Evolutionary conservation across 2,329 filamentous ascomycete species (phyloP), one percentile per base, ranked within the genome.

Genomic region (Lachnellula occidentalis): DNA sequence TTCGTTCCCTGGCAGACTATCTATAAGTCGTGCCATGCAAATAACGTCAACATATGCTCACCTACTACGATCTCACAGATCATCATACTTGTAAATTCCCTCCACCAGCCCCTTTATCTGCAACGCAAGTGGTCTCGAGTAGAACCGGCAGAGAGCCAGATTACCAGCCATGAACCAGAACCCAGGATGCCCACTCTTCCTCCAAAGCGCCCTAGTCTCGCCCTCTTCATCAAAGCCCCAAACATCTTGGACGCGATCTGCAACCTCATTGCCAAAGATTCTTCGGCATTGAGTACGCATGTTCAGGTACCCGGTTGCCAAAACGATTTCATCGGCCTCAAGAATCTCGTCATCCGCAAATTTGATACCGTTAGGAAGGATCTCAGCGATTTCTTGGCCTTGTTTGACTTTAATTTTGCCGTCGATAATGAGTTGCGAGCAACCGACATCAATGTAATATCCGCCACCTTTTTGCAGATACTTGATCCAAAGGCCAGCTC

Each of bases 381-480:
- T 73, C 3, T 69, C 67, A 1, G 67, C 59, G 54, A 81, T 78
- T 5, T 76, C 75, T 7, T 72, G 72, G 9, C 71, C 74, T 51
- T 74, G 71, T 48, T 75, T 74, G 15, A 82, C 66, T 48, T 76
- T 77, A 59, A 83, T 76, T 61, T 80, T 79, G 3, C 79, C 77
- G 34, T 79, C 74, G 19, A 70, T 68, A 55, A 82, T 79, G n/a
- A 81, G 70, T 60, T 77, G 68, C 9, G 74, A 76, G 6, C 71
- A 73, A 0, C 80, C 80, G 8, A 81, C 78, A 56, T 83, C 77
- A 55, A 83, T 78, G 61, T 82, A 82, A 59, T 82, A 82, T 0
- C 80, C 79, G 1, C 80, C 80, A 12, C 82, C 81, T 4, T 80
- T 76, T 61, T 82, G 78, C 51, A 82, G 73, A 64, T 85, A 86